phyloP scores from a whole-genome alignment of 805 yeast species.

The Saturnispora diversa region DNA sequence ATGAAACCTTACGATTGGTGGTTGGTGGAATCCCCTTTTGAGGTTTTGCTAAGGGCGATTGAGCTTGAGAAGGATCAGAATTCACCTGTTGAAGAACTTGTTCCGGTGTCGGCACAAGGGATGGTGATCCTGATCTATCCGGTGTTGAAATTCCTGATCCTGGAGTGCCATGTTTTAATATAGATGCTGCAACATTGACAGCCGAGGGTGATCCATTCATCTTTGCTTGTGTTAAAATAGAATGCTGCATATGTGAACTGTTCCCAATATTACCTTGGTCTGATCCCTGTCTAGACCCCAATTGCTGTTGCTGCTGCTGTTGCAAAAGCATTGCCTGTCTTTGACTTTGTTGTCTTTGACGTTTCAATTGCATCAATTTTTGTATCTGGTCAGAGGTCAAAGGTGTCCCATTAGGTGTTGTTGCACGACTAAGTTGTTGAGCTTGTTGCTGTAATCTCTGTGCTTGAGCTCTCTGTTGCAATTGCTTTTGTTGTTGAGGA shows the following conservation, averaged over 20 bases:
- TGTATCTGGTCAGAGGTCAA: slow-evolving; percentile 56
- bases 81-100: slow-evolving; percentile 17
- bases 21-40: slow-evolving; percentile 8
- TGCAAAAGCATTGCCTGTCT: slow-evolving; percentile 33
- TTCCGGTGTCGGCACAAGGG: slow-evolving; percentile 22
- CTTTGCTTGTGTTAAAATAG: background rate
- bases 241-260: slow-evolving; percentile 2
- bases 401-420: slow-evolving; percentile 48
- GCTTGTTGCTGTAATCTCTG: slow-evolving; percentile 2
- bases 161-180: slow-evolving; percentile 1
- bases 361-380: slow-evolving; percentile 44
- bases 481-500: slow-evolving; percentile 11
- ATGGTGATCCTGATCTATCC: slow-evolving; percentile 4
- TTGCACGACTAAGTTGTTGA: slow-evolving; percentile 26
- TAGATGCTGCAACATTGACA: background rate
- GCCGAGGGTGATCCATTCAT: slow-evolving; percentile 1
- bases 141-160: slow-evolving; percentile 4
- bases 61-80: slow-evolving; percentile 11
- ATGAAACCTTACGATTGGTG: slow-evolving; percentile 23
- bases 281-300: slow-evolving; percentile 17
- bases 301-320: slow-evolving; percentile 30
- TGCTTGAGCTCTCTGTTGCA: background rate
- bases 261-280: slow-evolving; percentile 14
- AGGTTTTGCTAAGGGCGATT: slow-evolving; percentile 3
- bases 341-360: slow-evolving; percentile 33